Evolutionary conservation across 371 early-diverging fungal genomes (phyloP).

Genomic region (Apophysomyces ossiformis): DNA sequence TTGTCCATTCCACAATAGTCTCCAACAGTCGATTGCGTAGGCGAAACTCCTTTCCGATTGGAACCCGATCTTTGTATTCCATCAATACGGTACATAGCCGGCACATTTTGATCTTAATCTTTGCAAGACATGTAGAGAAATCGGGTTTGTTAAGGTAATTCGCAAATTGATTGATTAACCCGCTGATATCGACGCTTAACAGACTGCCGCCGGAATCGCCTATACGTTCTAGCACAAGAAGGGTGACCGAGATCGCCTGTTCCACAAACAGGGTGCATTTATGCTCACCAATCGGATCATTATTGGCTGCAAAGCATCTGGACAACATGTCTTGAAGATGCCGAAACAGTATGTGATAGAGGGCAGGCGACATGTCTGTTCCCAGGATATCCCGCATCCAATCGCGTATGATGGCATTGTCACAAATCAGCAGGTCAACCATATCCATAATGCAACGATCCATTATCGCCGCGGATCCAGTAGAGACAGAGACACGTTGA

Average conservation of each 20-base stretch:
- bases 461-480: constrained; percentile 66
- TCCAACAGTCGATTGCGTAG: constrained; percentile 84
- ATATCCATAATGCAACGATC: constrained; percentile 87
- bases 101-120: constrained; percentile 86
- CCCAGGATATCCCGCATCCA: constrained; percentile 89
- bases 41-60: constrained; percentile 85
- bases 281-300: constrained; percentile 77
- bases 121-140: constrained; percentile 63
- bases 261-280: constrained; percentile 89
- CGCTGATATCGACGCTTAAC: constrained; percentile 81
- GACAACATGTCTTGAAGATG: constrained; percentile 77
- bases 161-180: constrained; percentile 76
- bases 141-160: constrained; percentile 82
- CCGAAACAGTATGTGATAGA: constrained; percentile 87
- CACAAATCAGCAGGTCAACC: constrained; percentile 84
- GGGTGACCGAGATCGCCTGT: constrained; percentile 86
- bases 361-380: constrained; percentile 78
- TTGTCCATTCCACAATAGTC: constrained; percentile 87
- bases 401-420: constrained; percentile 89
- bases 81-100: constrained; percentile 84
- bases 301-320: constrained; percentile 77
- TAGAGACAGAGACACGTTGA: constrained; percentile 38
- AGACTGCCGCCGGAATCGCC: constrained; percentile 70
- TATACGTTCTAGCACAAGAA: constrained; percentile 83
- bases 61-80: constrained; percentile 79